phyloP scores from a whole-genome alignment of 768 basidiomycete genomes.

The Nidularia pulvinata region DNA sequence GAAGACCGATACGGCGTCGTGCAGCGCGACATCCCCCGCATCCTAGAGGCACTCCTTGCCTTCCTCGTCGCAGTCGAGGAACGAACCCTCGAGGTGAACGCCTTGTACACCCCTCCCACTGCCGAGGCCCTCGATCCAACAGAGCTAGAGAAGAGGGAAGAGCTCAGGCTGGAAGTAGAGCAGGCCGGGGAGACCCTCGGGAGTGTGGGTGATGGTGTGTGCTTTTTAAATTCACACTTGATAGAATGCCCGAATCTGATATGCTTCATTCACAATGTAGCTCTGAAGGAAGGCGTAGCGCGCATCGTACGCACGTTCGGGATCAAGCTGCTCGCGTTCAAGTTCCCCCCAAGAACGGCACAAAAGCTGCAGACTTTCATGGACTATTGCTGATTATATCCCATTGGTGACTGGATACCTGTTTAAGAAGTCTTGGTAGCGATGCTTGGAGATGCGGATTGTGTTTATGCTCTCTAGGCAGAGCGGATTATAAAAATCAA shows the following conservation, averaged over 20 bases:
- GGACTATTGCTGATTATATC: slow-evolving; percentile 61
- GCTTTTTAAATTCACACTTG: not conserved
- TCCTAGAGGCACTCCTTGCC: slow-evolving; percentile 73
- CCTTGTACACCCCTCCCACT: slow-evolving; percentile 31
- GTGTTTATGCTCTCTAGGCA: too few species aligned
- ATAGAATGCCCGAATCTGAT: too few species aligned
- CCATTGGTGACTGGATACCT: too few species aligned
- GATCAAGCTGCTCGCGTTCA: slow-evolving; percentile 73
- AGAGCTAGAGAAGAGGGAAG: slow-evolving; percentile 34
- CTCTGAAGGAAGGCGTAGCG: slow-evolving; percentile 64
- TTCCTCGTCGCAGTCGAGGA: slow-evolving; percentile 70
- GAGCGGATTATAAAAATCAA: too few species aligned
- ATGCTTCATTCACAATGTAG: too few species aligned
- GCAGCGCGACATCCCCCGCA: slow-evolving; percentile 84
- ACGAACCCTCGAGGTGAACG: slow-evolving; percentile 53
- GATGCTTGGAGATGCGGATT: too few species aligned
- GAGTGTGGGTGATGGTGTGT: slow-evolving; percentile 60
- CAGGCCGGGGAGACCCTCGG: slow-evolving; percentile 54
- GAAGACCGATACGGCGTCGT: slow-evolving; percentile 86
- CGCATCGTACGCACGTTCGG: slow-evolving; percentile 75
- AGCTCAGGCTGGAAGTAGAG: slow-evolving; percentile 46
- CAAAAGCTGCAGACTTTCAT: slow-evolving; percentile 70
- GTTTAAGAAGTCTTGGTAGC: too few species aligned
- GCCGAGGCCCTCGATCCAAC: slow-evolving; percentile 29
- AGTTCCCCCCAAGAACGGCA: slow-evolving; percentile 70